Conservation (phyloP, 2,329 filamentous ascomycete genomes). For the Cercospora sp. region DNA sequence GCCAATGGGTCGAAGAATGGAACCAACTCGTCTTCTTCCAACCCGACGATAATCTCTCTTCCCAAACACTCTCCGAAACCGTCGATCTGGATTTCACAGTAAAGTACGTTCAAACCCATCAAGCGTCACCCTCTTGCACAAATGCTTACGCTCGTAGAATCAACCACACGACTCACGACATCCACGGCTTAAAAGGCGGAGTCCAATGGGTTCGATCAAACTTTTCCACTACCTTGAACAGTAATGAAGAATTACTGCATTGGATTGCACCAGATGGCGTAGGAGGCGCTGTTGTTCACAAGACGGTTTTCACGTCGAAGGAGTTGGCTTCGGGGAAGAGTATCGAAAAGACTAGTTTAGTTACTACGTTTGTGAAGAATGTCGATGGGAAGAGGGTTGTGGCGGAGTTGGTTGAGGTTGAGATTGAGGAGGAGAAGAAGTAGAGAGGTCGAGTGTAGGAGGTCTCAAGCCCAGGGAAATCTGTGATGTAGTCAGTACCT, state of each 20-base stretch:
- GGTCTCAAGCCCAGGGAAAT: background rate
- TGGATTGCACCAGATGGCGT: background rate
- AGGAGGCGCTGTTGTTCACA: background rate
- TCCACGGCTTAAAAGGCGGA: background rate
- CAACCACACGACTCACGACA: background rate
- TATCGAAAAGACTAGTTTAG: background rate
- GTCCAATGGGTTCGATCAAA: background rate
- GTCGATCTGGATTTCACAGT: background rate
- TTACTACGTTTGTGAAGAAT: background rate
- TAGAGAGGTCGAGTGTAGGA: background rate
- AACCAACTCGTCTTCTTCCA: background rate
- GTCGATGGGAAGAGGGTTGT: background rate
- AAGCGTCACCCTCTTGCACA: too few relatives aligned
- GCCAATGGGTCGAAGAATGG: background rate
- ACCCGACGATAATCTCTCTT: background rate
- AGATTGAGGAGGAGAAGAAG: background rate
- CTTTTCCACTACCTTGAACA: background rate
- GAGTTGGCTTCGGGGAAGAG: background rate
- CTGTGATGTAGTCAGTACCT: background rate
- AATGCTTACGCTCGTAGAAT: background rate
- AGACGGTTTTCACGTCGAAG: background rate
- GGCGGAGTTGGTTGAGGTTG: background rate
- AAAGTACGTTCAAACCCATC: background rate
- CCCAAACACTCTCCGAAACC: background rate
- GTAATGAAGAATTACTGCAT: background rate